Percentiles rank a stretch among this genome's conserved stretches.
Evolutionary conservation across 2,329 filamentous ascomycete genomes (phyloP).

Genomic region (Fusarium mexicanum): DNA sequence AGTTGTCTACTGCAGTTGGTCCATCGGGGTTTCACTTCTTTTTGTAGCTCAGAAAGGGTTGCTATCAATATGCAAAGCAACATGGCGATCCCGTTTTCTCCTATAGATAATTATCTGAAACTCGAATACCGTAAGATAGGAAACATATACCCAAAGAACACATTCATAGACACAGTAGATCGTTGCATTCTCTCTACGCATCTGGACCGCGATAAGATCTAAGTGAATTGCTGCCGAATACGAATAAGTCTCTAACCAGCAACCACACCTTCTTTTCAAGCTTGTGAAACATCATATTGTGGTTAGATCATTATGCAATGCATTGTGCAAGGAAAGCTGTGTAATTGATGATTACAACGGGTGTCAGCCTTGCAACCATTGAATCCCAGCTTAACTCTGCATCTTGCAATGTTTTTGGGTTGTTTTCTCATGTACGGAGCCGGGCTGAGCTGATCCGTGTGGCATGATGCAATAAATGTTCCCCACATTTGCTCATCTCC

Average conservation of each 20-base stretch:
- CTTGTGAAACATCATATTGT: conserved; percentile 23
- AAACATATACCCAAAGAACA: background rate
- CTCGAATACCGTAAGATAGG: background rate
- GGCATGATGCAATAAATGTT: conserved; percentile 38
- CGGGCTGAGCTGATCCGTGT: conserved; percentile 25
- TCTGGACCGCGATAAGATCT: background rate
- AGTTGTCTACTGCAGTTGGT: background rate
- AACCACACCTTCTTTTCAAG: conserved; percentile 14
- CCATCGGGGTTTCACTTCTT: background rate
- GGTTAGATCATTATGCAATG: conserved; percentile 9
- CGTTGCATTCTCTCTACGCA: background rate
- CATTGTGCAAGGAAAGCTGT: background rate
- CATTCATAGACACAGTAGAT: background rate
- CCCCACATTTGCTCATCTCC: conserved; percentile 34
- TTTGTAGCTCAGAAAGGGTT: background rate
- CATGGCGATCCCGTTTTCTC: too few species aligned
- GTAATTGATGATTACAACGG: background rate
- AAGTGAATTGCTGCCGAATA: conserved; percentile 27
- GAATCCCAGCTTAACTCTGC: background rate
- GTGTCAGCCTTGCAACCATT: background rate
- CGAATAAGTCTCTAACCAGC: conserved; percentile 28
- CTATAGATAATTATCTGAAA: too few species aligned
- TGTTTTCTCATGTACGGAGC: conserved; percentile 9
- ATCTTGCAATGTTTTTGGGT: conserved; percentile 4
- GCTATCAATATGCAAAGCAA: background rate